phyloP scores from a whole-genome alignment of 2,329 filamentous ascomycete species.

The Ustulina deusta region DNA sequence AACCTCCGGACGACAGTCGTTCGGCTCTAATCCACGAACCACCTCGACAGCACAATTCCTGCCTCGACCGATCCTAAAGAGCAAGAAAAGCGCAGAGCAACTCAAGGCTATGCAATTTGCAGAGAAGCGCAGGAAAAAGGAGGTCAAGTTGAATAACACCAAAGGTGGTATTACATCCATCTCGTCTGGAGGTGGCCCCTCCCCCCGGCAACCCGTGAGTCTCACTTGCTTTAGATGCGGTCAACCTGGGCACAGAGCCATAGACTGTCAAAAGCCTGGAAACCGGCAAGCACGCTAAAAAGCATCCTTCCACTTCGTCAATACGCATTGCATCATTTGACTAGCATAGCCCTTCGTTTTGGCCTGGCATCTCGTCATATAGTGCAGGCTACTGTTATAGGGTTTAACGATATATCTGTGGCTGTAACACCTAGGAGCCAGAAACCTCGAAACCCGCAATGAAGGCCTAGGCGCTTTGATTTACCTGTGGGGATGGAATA shows the following conservation, averaged over 20 bases:
- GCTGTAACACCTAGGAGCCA: conserved; percentile 4
- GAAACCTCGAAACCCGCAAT: conserved; percentile 11
- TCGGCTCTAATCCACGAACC: conserved; percentile 57
- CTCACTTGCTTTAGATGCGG: conserved; percentile 72
- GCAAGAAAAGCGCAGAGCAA: conserved; percentile 62
- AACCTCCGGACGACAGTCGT: conserved; percentile 46
- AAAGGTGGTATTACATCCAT: conserved; percentile 64
- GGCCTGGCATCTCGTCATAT: conserved; percentile 18
- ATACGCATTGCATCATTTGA: conserved; percentile 19
- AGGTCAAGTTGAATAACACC: conserved; percentile 72
- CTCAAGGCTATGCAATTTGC: conserved; percentile 64
- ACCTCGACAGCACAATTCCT: conserved; percentile 55
- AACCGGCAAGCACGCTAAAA: conserved; percentile 40
- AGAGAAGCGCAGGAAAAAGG: conserved; percentile 72
- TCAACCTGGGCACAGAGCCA: conserved; percentile 68
- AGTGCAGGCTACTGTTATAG: conserved; percentile 5
- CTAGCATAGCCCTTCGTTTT: conserved; percentile 16
- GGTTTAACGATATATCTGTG: conserved; percentile 7
- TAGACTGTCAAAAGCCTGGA: conserved; percentile 44
- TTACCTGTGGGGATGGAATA: conserved; percentile 16
- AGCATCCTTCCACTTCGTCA: conserved; percentile 11
- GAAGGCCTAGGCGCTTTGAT: conserved; percentile 12
- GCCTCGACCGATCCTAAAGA: conserved; percentile 52
- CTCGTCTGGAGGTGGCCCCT: conserved; percentile 61
- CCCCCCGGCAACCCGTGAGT: conserved; percentile 45